Evolutionary conservation across 331 rosid species (phyloP).

Genomic region (Rhamnella rubrinervis): DNA sequence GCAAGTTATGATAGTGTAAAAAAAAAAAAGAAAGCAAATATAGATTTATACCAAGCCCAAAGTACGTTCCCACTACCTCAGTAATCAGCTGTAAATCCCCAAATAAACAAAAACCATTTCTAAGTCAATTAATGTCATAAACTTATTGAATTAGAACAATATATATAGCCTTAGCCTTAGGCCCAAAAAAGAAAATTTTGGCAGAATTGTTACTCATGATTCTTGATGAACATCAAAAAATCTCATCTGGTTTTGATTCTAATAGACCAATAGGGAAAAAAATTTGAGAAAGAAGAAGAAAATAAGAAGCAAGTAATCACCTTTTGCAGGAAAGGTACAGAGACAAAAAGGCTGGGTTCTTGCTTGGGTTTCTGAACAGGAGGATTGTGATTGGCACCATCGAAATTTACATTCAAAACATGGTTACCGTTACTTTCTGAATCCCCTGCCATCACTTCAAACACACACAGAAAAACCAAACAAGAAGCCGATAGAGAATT

Average conservation of each 20-base stretch:
- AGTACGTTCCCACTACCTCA: conserved; percentile 72
- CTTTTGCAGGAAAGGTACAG: conserved; percentile 65
- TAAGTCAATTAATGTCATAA: not conserved
- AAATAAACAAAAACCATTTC: not conserved
- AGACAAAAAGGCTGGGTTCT: conserved; percentile 20
- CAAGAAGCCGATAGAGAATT: not conserved
- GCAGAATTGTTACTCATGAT: too few species aligned
- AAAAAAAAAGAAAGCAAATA: not conserved
- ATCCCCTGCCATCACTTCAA: conserved; percentile 48
- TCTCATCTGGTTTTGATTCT: not conserved
- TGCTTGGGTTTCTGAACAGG: not conserved
- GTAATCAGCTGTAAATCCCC: conserved; percentile 54
- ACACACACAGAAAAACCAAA: not conserved
- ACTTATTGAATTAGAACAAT: too few species aligned
- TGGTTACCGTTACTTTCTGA: conserved; percentile 32
- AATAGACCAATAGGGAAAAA: not conserved
- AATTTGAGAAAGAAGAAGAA: not conserved
- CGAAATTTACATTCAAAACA: conserved; percentile 33
- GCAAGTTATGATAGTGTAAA: not conserved
- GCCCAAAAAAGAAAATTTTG: not conserved
- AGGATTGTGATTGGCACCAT: conserved; percentile 20
- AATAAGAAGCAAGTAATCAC: conserved; percentile 26
- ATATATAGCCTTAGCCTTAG: too few species aligned
- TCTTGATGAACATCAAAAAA: not conserved
- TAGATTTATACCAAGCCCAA: too few species aligned